These are phyloP conservation scores for Picea abies DNA, from an alignment of 83 land plant genomes.

Conservation along the genomic window DNA sequence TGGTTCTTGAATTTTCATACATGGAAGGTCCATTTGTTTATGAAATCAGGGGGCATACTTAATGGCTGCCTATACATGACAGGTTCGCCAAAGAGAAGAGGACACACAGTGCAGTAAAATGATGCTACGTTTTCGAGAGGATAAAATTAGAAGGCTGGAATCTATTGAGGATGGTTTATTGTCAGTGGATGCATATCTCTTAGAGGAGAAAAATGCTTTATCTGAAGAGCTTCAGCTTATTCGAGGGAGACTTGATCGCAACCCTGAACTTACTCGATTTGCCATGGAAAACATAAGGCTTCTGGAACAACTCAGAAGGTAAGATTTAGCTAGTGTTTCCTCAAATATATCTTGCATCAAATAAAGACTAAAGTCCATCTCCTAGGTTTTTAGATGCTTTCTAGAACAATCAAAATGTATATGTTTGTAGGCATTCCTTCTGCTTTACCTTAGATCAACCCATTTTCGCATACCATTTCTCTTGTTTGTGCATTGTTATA, in stretches of 20 bases:
- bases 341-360: not conserved
- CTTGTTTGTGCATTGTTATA: too few relatives aligned
- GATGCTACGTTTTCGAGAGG: constrained; percentile 87
- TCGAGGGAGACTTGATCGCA: constrained; percentile 51
- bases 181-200: constrained; percentile 50
- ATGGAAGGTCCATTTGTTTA: not conserved
- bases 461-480: too few relatives aligned
- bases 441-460: too few relatives aligned
- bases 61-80: not conserved
- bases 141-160: constrained; percentile 84
- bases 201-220: constrained; percentile 62
- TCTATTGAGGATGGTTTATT: constrained; percentile 41
- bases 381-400: not conserved
- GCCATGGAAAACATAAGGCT: constrained; percentile 89
- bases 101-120: constrained; percentile 68
- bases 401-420: too few relatives aligned
- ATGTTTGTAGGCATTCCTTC: too few relatives aligned
- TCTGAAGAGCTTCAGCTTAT: constrained; percentile 68
- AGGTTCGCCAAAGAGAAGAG: constrained; percentile 92
- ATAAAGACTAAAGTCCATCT: not conserved
- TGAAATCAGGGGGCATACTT: not conserved
- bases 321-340: not conserved
- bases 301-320: constrained; percentile 78
- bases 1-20: not conserved
- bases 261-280: constrained; percentile 92